These are phyloP conservation scores for Cladosporium sphaerospermum DNA, from an alignment of 2,329 filamentous ascomycete genomes.

Conservation along the genomic window DNA sequence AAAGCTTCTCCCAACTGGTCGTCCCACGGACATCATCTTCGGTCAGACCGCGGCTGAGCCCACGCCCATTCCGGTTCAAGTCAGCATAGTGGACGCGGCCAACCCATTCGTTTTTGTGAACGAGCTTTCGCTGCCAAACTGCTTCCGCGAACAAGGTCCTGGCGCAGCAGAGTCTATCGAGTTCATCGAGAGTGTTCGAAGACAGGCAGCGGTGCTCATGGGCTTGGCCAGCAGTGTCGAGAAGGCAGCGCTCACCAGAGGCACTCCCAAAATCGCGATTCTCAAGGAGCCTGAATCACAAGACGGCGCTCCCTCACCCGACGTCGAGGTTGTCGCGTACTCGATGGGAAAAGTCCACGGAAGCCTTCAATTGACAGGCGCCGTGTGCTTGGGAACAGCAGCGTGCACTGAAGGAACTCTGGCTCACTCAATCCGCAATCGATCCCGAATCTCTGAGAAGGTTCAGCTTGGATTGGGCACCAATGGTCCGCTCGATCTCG, in stretches of 20 bases:
- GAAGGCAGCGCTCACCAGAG: conserved; percentile 20
- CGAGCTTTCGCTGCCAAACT: conserved; percentile 12
- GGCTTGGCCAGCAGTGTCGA: conserved; percentile 15
- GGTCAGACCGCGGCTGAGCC: conserved; percentile 17
- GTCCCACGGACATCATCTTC: conserved; percentile 14
- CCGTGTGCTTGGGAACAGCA: conserved; percentile 27
- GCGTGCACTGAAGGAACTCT: conserved; percentile 27
- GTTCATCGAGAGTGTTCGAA: conserved; percentile 17
- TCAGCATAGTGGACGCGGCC: conserved; percentile 19
- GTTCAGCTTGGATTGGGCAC: neutral
- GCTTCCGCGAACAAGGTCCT: conserved; percentile 6
- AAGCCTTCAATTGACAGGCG: conserved; percentile 30
- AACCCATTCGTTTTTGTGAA: conserved; percentile 21
- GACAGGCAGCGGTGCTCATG: conserved; percentile 19
- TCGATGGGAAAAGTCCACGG: conserved; percentile 31
- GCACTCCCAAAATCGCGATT: conserved; percentile 22
- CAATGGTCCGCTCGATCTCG: conserved; percentile 11
- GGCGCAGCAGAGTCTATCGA: conserved; percentile 14
- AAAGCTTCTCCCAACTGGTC: conserved; percentile 16
- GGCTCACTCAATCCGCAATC: conserved; percentile 16
- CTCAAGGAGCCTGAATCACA: conserved; percentile 14
- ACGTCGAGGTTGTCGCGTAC: conserved; percentile 23
- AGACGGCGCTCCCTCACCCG: neutral
- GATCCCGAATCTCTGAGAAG: conserved; percentile 14
- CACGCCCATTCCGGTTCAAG: conserved; percentile 13